These are phyloP conservation scores for Alternaria metachromatica DNA, from an alignment of 2,329 filamentous ascomycete genomes.

Conservation along the genomic window DNA sequence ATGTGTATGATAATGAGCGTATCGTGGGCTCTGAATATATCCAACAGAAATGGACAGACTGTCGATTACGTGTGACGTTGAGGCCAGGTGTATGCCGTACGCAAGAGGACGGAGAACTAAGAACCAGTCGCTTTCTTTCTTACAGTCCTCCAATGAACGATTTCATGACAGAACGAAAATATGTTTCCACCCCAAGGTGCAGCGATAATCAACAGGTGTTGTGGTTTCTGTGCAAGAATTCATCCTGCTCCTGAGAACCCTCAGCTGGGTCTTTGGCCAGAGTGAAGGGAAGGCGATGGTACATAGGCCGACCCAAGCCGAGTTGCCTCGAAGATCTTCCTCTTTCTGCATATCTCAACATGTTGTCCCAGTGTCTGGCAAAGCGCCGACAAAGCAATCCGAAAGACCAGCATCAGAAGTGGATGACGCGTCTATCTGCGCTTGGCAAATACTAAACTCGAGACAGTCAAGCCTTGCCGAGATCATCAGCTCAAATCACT, in stretches of 20 bases:
- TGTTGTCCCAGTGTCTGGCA: neutral
- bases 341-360: neutral
- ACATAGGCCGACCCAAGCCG: too few relatives aligned
- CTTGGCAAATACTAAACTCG: neutral
- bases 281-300: neutral
- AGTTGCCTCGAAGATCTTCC: neutral
- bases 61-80: neutral
- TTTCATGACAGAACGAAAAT: neutral
- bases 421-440: neutral
- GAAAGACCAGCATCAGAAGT: neutral
- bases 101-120: neutral
- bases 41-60: neutral
- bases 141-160: neutral
- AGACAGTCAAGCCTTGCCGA: neutral
- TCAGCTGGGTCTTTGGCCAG: neutral
- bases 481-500: neutral
- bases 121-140: neutral
- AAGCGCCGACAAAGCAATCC: neutral
- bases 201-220: neutral
- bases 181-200: neutral
- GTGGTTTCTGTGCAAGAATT: neutral
- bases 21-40: neutral
- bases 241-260: neutral
- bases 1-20: constrained; percentile 2
- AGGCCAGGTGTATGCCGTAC: neutral